Conservation (phyloP, 202 grass and related monocot species). For the Brachypodium distachyon region DNA sequence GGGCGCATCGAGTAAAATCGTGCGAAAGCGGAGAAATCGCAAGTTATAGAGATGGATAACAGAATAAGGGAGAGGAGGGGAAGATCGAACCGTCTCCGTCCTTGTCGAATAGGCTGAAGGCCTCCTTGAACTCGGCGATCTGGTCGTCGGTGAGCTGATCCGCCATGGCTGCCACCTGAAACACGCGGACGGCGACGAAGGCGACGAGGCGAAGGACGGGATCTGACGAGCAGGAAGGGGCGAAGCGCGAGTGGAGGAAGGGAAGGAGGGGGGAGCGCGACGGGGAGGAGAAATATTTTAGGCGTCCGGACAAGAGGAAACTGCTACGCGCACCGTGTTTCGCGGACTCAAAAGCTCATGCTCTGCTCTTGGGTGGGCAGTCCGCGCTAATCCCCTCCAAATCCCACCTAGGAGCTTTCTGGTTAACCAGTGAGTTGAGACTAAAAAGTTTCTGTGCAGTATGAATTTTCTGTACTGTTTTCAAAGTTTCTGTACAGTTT, state of each 20-base stretch:
- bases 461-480: too few relatives aligned
- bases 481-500: too few relatives aligned
- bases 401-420: too few relatives aligned
- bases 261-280: neutral
- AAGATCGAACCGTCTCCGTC: neutral
- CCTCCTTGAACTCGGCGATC: slow-evolving; percentile 98
- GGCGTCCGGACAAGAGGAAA: neutral
- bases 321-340: neutral
- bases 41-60: neutral
- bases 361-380: too few relatives aligned
- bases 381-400: too few relatives aligned
- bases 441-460: too few relatives aligned
- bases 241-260: slow-evolving; percentile 18
- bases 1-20: neutral
- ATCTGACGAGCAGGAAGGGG: slow-evolving; percentile 4
- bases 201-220: neutral
- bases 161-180: slow-evolving; percentile 55
- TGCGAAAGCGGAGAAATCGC: neutral
- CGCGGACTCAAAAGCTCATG: neutral
- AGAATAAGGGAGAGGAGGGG: neutral
- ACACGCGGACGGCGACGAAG: too few relatives aligned
- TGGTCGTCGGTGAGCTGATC: slow-evolving; percentile 92
- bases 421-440: too few relatives aligned
- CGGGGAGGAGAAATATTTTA: slow-evolving; percentile 7
- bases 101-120: slow-evolving; percentile 93